These are phyloP conservation scores for Fusarium zealandicum DNA, from an alignment of 2,329 filamentous ascomycete genomes.

Conservation along the genomic window DNA sequence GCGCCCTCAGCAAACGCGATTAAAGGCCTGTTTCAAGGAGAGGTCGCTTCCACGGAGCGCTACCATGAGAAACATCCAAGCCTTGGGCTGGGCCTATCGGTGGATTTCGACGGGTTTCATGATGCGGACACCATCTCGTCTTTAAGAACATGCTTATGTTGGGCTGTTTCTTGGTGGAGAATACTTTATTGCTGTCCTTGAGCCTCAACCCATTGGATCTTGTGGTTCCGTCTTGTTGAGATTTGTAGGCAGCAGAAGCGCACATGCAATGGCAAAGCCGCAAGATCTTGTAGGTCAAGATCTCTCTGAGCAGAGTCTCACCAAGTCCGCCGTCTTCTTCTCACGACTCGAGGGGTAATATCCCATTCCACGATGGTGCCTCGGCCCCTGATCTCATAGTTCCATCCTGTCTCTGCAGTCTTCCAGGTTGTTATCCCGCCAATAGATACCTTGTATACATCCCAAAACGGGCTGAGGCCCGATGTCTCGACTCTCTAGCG, in stretches of 20 bases:
- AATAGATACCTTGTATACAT: background rate
- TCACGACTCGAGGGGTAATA: background rate
- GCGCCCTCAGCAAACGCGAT: background rate
- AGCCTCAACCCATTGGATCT: too few species aligned
- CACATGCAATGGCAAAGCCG: too few species aligned
- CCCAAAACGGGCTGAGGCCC: background rate
- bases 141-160: background rate
- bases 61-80: background rate
- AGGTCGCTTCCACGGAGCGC: background rate
- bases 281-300: too few species aligned
- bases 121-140: background rate
- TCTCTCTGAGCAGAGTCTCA: too few species aligned
- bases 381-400: slow-evolving; percentile 3
- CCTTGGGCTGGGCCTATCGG: background rate
- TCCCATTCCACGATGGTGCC: background rate
- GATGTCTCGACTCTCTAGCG: background rate
- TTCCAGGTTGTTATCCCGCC: slow-evolving; percentile 25
- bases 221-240: too few species aligned
- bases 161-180: background rate
- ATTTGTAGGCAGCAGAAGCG: too few species aligned
- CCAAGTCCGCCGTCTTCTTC: background rate
- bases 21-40: slow-evolving; percentile 22
- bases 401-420: slow-evolving; percentile 2
- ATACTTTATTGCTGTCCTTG: too few species aligned
- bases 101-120: background rate